Base-by-base conservation (phyloP, 441 rosid species). In the Theobroma grandiflorum region DNA sequence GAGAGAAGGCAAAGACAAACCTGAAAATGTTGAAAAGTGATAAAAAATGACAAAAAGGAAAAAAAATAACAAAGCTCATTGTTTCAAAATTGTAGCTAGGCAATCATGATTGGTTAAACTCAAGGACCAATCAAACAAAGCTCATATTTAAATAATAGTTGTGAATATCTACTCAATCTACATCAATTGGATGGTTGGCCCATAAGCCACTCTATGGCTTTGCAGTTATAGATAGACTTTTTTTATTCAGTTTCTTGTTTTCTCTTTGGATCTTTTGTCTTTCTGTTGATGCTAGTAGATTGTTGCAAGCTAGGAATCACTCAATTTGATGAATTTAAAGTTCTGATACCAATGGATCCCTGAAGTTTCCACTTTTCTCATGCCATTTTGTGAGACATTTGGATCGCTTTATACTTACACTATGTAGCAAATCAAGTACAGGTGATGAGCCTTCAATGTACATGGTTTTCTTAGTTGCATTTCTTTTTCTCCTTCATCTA, bases 401-500 rank as follows among this genome's bases (percentile, higher is more conserved):
- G 96, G 96, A 72, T 92, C 94, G 8, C 80, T 90, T n/a, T 66
- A 26, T 61, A 62, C 96, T 94, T 65, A 74, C 86, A 67, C 83
- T 90, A 77, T 80, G 63, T 77, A 81, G 71, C 61, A 83, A 75
- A 76, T 64, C 84, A 26, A 79, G 77, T 72, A 55, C 82, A n/a
- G 50, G 77, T 42, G 84, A 89, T 69, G 90, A 86, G 78, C 84
- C 89, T 73, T 89, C 91, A 9, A 37, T 83, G 81, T 88, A 90
- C 89, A 84, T 82, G 91, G 89, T 88, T 65, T 92, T 90, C 81
- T 89, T 94, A 63, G 80, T 82, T 73, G 91, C 94, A 22, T 92
- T 92, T 84, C n/a, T 93, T 64, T 87, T 92, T 79, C 93, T 92
- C 81, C 90, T 92, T 37, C 96, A 94, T 71, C 89, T 92, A 20